Base-by-base conservation (phyloP, 352 stramenopile genomes). In the Elongisporangium anandrum region DNA sequence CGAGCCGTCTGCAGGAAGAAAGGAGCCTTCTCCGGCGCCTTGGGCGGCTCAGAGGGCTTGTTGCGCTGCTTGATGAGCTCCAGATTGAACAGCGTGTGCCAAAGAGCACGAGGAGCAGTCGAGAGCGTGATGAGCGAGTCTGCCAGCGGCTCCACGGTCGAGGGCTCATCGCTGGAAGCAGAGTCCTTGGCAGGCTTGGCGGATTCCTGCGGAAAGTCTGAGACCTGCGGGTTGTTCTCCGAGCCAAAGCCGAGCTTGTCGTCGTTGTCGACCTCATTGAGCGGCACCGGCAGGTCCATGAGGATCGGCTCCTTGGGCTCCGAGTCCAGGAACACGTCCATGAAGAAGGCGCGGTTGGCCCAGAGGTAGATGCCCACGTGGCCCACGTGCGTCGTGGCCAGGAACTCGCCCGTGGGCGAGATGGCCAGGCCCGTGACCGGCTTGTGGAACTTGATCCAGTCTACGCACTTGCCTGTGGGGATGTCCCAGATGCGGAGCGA, bases 31-130 rank as follows among this genome's bases (percentile, higher is more conserved):
- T 96, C 92, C 4, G 94, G 94, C 15, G 96, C 97, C 70, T 98
- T 97, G 0, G 94, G 94, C 16, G 96, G 83, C 60, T 98, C 92
- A 22, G 92, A 96, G 8, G 96, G 94, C 66, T 98, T 98, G 76
- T 99, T 99, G 22, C 96, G 79, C 69, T 97, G 88, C 66, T 98
- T 98, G 59, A 99, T 97, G 34, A 98, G 73, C 63, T 98, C 94
- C 45, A 98, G 76, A 50, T 97, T 81, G 67, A 96, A 96, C 16
- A 98, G 70, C 49, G 88, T 92, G 54, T 94, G 78, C 92, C 92
- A 98, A 53, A 97, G 91, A 6, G 81, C 87, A 54, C 87, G 81
- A 9, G 92, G 89, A 8, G 74, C 77, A 3, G 68, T 89, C 24
- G 87, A 94, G 9, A 96, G 69, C 52, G 76, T 90, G 52, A 95